Conservation (phyloP, 192 early-diverging fungal genomes). For the Haplosporangium gracile region DNA sequence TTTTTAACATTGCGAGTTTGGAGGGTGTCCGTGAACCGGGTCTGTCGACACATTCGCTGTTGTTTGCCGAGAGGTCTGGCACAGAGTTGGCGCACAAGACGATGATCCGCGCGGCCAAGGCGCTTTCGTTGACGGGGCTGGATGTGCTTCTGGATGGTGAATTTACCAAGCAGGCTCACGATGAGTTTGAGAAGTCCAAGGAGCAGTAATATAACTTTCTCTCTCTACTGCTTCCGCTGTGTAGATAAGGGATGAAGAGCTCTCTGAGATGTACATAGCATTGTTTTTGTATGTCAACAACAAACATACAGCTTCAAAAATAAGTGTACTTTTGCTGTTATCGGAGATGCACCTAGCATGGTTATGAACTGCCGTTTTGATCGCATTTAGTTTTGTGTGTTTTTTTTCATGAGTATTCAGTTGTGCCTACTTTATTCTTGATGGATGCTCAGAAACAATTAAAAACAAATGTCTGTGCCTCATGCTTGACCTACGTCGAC, state of each 20-base stretch:
- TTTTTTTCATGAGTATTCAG: too few species aligned
- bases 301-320: too few species aligned
- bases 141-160: slow-evolving; percentile 63
- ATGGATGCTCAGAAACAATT: too few species aligned
- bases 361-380: too few species aligned
- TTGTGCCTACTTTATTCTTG: too few species aligned
- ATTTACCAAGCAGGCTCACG: slow-evolving; percentile 60
- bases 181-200: slow-evolving; percentile 53
- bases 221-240: neutral
- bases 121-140: slow-evolving; percentile 62
- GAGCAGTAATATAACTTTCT: neutral
- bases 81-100: slow-evolving; percentile 70
- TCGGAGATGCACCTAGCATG: too few species aligned
- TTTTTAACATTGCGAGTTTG: slow-evolving; percentile 68
- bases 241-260: neutral
- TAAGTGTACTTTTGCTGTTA: too few species aligned
- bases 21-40: slow-evolving; percentile 55
- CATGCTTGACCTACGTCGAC: too few species aligned
- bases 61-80: slow-evolving; percentile 72
- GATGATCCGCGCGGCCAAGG: slow-evolving; percentile 66
- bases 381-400: too few species aligned
- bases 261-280: neutral
- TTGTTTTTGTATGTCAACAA: neutral
- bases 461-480: too few species aligned
- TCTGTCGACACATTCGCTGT: slow-evolving; percentile 70